Evolutionary conservation across 768 basidiomycete species (phyloP).

Genomic region (Naematelia aurantialba): DNA sequence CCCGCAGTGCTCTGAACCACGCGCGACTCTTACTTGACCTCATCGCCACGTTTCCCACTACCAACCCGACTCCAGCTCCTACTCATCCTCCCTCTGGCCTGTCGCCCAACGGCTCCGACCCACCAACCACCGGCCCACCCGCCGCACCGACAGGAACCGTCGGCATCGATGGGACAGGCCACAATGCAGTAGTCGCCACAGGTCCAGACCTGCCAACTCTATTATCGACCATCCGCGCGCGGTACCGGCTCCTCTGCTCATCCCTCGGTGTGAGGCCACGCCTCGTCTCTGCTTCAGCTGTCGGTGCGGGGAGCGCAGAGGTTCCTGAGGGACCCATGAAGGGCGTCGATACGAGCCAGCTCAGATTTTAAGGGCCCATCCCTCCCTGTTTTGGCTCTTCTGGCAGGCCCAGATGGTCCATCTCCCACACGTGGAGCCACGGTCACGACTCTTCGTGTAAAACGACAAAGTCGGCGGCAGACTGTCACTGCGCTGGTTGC

Average conservation of each 20-base stretch:
- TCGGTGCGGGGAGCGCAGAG: constrained; percentile 6
- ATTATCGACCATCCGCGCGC: constrained; percentile 77
- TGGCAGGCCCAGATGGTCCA: no score
- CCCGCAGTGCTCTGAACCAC: constrained; percentile 57
- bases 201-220: constrained; percentile 65
- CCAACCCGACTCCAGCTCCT: constrained; percentile 66
- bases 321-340: constrained; percentile 45
- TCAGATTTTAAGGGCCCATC: constrained; percentile 40
- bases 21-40: constrained; percentile 67
- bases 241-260: constrained; percentile 82
- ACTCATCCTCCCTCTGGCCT: constrained; percentile 7
- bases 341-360: constrained; percentile 42
- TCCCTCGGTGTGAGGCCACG: constrained; percentile 65
- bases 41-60: constrained; percentile 68
- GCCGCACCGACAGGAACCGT: no score
- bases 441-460: no score
- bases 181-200: no score
- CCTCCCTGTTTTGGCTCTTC: no score
- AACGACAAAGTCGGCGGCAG: no score
- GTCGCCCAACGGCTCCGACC: not conserved
- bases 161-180: no score
- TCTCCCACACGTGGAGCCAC: no score
- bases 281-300: constrained; percentile 19
- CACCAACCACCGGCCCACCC: not conserved
- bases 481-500: no score